phyloP scores from a whole-genome alignment of 768 basidiomycete species.

The Boletus coccyginus region DNA sequence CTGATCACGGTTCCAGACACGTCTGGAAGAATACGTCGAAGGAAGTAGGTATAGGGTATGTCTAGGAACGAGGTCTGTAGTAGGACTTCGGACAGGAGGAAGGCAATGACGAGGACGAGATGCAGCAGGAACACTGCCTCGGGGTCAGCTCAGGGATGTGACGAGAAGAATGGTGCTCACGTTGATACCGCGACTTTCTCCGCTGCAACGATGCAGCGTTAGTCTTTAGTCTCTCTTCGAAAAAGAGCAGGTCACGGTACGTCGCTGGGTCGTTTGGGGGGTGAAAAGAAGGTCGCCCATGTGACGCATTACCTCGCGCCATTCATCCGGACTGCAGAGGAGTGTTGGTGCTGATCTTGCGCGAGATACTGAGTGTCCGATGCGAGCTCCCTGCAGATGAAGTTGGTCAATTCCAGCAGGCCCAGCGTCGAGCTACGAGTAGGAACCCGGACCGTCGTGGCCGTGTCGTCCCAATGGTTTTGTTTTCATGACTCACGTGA shows the following conservation, averaged over 20 bases:
- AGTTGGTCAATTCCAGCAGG: not conserved
- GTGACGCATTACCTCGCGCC: constrained; percentile 22
- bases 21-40: constrained; percentile 52
- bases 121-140: constrained; percentile 70
- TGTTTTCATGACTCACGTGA: constrained; percentile 25
- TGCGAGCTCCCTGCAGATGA: not conserved
- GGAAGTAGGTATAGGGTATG: constrained; percentile 54
- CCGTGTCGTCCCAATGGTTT: not conserved
- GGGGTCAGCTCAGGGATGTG: constrained; percentile 18
- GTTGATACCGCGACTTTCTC: constrained; percentile 79
- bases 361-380: not conserved
- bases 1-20: constrained; percentile 39
- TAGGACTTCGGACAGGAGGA: constrained; percentile 75
- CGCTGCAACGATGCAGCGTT: constrained; percentile 80
- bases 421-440: not conserved
- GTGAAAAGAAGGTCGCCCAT: constrained; percentile 39
- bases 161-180: constrained; percentile 41
- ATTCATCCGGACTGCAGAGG: constrained; percentile 13
- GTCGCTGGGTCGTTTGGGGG: constrained; percentile 77
- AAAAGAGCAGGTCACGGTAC: constrained; percentile 83
- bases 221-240: constrained; percentile 95
- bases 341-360: not conserved
- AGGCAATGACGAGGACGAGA: constrained; percentile 61
- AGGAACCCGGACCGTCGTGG: constrained; percentile 3
- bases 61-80: constrained; percentile 65